Evolutionary conservation across 106 monocot species (phyloP).

Genomic region (Phalaenopsis equestris): DNA sequence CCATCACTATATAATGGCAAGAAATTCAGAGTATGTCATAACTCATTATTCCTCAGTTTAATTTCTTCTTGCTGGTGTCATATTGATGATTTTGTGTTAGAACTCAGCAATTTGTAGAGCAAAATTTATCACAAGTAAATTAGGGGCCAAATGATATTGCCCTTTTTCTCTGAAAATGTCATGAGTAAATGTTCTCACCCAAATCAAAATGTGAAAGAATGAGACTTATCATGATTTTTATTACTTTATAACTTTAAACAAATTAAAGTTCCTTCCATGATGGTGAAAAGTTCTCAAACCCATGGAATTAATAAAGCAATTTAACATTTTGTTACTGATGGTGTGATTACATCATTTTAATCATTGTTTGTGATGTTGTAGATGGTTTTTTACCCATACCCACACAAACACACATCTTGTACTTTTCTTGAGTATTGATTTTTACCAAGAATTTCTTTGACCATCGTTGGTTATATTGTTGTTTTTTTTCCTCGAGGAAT

Average conservation of each 20-base stretch:
- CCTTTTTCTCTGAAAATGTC: background rate
- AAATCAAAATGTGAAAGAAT: background rate
- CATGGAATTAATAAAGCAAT: too few relatives aligned
- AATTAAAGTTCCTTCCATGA: too few relatives aligned
- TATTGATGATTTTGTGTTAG: background rate
- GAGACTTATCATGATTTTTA: background rate
- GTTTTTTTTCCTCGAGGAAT: background rate
- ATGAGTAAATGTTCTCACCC: background rate
- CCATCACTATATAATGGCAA: constrained; percentile 59
- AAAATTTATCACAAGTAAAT: background rate
- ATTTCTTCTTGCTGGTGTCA: background rate
- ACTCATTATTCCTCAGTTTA: background rate
- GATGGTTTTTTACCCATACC: too few relatives aligned
- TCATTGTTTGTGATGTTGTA: too few relatives aligned
- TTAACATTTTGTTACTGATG: too few relatives aligned
- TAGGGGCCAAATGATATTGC: background rate
- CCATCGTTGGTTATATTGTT: background rate
- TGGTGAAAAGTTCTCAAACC: too few relatives aligned
- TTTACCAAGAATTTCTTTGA: background rate
- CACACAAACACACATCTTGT: too few relatives aligned
- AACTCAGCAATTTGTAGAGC: background rate
- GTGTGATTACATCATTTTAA: too few relatives aligned
- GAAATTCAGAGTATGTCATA: constrained; percentile 58
- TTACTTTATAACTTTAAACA: background rate
- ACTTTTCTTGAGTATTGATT: too few relatives aligned